phyloP scores from a whole-genome alignment of 768 basidiomycete genomes.

The Neoboletus magnificus region DNA sequence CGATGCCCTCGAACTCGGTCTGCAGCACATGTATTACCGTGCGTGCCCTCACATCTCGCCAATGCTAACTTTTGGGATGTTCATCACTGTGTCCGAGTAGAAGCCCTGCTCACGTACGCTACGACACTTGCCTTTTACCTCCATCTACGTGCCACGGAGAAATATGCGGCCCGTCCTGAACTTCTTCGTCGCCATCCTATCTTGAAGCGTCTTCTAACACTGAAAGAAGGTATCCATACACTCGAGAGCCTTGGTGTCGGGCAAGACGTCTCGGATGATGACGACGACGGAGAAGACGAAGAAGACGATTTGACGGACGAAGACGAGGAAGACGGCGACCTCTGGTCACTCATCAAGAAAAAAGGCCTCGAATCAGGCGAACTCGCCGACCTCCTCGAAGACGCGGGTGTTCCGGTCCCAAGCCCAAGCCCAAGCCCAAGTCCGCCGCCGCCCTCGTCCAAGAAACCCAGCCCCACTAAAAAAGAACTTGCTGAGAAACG shows the following conservation, averaged over 20 bases:
- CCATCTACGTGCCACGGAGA: slow-evolving; percentile 70
- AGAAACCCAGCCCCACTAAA: slow-evolving; percentile 4
- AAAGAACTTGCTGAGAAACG: slow-evolving; percentile 17
- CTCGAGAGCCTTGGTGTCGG: slow-evolving; percentile 85
- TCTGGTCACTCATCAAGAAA: slow-evolving; percentile 42
- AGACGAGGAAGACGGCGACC: slow-evolving; percentile 37
- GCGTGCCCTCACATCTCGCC: slow-evolving; percentile 32
- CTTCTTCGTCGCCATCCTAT: slow-evolving; percentile 69
- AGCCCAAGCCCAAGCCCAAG: slow-evolving; percentile 15
- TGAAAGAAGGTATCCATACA: slow-evolving; percentile 78
- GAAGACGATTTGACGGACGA: slow-evolving; percentile 37
- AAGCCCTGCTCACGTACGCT: slow-evolving; percentile 85
- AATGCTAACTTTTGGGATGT: neutral
- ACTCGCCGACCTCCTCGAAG: slow-evolving; percentile 54
- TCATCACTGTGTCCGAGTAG: slow-evolving; percentile 38
- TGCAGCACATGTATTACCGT: slow-evolving; percentile 89
- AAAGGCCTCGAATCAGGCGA: slow-evolving; percentile 43
- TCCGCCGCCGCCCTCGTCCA: slow-evolving; percentile 4
- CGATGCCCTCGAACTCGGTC: slow-evolving; percentile 58
- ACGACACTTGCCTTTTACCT: slow-evolving; percentile 92
- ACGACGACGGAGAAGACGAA: slow-evolving; percentile 33
- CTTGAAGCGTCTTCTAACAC: slow-evolving; percentile 67
- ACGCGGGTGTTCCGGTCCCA: slow-evolving; percentile 34
- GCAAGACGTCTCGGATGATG: slow-evolving; percentile 45
- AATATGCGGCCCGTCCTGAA: slow-evolving; percentile 59